Base-by-base conservation (phyloP, 2,329 filamentous ascomycete genomes). In the Biscogniauxia mediterranea region DNA sequence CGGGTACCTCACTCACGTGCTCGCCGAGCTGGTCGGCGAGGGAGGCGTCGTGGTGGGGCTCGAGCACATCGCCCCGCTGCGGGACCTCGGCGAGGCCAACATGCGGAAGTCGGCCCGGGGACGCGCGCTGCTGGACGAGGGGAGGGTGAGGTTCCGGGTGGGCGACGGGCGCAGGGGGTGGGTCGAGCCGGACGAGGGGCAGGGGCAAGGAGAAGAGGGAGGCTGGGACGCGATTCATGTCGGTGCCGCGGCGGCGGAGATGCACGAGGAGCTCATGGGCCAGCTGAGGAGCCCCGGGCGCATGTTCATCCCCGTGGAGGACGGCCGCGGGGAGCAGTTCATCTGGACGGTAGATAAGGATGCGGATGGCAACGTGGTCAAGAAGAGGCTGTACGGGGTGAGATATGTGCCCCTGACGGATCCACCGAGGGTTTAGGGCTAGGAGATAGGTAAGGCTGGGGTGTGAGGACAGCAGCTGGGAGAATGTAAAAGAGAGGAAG, bases 151-250 rank as follows among this genome's bases (percentile, higher is more conserved):
- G 60, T 96, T 96, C 71, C 81, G 93, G 1, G 81, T 86, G 0
- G 93, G 87, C 0, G 93, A 97, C 77, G 90, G 90, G 1, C 77
- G 90, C 5, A 81, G 84, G 64, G 90, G 90, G 0, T 89, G 84
- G 83, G 70, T 81, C 1, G 83, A 82, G 68, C 67, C 70, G 23
- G 23, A 23, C 5, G 23, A 23, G 23, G 23, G 23, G 23, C 11
- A 66, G 59, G 52, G 23, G 23, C 11, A 66, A 58, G 52, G 81
- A 80, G 5, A 80, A 80, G 77, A 80, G 13, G 81, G 78, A 63
- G 83, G 87, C 0, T 99, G 94, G 82, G 92, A 98, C 81, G 93
- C 91, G 2, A 98, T 99, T 62, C 95, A 98, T 73, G 95, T 98
- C 2, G 95, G 95, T 0, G 95, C 95, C 0, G 91, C 92, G 7